Conservation (phyloP, 306 rosid species). For the Cucurbita argyrosperma region DNA sequence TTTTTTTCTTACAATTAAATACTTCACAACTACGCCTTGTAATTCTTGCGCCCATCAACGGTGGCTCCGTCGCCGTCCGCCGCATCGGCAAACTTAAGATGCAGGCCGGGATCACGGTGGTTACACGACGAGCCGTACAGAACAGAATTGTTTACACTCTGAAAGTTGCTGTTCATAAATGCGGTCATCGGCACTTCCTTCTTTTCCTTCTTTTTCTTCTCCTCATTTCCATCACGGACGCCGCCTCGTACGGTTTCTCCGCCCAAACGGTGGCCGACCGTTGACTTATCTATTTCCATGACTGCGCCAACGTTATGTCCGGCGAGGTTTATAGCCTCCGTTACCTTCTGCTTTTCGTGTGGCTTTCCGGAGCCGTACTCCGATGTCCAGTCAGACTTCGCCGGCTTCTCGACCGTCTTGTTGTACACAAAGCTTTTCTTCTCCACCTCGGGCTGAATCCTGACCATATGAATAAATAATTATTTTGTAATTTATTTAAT, state of each 20-base stretch:
- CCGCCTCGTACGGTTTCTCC: background rate
- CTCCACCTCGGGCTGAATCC: constrained; percentile 8
- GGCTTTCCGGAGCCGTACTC: background rate
- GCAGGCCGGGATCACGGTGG: constrained; percentile 58
- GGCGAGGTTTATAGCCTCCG: background rate
- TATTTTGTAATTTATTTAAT: no score
- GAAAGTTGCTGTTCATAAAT: constrained; percentile 56
- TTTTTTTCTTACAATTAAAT: background rate
- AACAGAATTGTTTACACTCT: constrained; percentile 62
- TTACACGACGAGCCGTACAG: constrained; percentile 23
- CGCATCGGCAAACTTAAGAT: constrained; percentile 26
- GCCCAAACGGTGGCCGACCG: constrained; percentile 20
- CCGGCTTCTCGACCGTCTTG: background rate
- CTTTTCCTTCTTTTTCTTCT: background rate
- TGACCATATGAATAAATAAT: background rate
- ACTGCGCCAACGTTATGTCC: constrained; percentile 4
- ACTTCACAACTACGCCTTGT: background rate
- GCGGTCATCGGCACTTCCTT: constrained; percentile 19
- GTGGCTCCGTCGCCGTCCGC: constrained; percentile 24
- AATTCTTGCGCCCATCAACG: constrained; percentile 13
- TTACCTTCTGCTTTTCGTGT: background rate
- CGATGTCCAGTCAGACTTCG: background rate
- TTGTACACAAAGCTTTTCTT: background rate
- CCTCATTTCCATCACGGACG: background rate
- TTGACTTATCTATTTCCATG: background rate